Evolutionary conservation across 331 rosid species (phyloP).

Genomic region (Cydonia oblonga): DNA sequence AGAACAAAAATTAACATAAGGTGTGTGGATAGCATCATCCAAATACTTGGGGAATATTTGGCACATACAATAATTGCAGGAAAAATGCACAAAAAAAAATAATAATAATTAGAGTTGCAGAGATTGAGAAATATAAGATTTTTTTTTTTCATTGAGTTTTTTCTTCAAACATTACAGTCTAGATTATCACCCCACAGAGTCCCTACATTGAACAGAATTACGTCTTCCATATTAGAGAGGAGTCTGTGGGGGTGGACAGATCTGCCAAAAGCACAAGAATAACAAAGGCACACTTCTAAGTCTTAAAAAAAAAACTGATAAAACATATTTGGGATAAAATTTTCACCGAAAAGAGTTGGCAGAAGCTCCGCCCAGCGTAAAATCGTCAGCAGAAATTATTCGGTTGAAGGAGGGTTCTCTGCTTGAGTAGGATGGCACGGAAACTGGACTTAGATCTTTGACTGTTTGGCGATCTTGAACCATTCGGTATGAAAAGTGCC

Average conservation of each 20-base stretch:
- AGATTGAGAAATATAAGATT: not conserved
- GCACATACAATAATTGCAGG: not conserved
- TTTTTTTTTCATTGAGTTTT: too few species aligned
- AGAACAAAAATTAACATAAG: too few species aligned
- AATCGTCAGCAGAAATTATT: constrained; percentile 43
- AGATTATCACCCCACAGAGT: too few species aligned
- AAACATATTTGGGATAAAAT: not conserved
- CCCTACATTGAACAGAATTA: constrained; percentile 1
- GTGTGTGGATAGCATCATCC: too few species aligned
- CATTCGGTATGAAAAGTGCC: constrained; percentile 92
- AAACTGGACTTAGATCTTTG: constrained; percentile 25
- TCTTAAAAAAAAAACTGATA: not conserved
- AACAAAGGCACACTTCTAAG: constrained; percentile 9
- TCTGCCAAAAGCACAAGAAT: constrained; percentile 10
- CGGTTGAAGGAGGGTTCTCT: constrained; percentile 17
- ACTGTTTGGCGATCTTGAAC: constrained; percentile 80
- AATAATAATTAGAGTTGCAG: not conserved
- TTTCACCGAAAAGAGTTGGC: constrained; percentile 2
- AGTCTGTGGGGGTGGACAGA: not conserved
- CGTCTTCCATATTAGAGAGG: constrained; percentile 11
- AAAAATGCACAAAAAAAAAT: not conserved
- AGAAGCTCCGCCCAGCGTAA: constrained; percentile 34
- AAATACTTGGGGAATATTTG: not conserved
- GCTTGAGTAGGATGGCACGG: constrained; percentile 4
- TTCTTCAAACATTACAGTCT: too few species aligned